Percentiles rank a stretch among this genome's conserved stretches.
These are phyloP conservation scores for Ramalina peruviana DNA, from an alignment of 495 filamentous ascomycete species.

Conservation along the genomic window DNA sequence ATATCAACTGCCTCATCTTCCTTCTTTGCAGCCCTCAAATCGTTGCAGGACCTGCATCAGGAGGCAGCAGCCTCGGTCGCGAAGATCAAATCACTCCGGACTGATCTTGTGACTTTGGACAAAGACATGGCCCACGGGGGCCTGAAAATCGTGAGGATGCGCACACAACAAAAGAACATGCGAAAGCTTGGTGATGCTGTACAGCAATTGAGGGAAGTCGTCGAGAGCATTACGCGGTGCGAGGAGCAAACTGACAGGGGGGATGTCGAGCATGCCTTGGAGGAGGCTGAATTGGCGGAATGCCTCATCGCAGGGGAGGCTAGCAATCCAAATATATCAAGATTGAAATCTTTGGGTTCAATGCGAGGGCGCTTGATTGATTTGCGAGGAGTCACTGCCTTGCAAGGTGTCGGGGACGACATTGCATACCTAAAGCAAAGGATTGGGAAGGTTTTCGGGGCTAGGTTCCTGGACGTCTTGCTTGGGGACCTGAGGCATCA, in stretches of 20 bases:
- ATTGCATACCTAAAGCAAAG: constrained; percentile 58
- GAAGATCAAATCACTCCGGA: constrained; percentile 66
- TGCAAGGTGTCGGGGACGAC: constrained; percentile 67
- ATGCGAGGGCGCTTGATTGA: constrained; percentile 39
- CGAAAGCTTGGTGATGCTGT: constrained; percentile 69
- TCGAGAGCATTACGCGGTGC: constrained; percentile 60
- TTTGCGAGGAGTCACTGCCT: constrained; percentile 60
- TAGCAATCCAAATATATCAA: constrained; percentile 18
- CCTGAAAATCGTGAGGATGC: constrained; percentile 70
- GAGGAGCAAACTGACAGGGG: constrained; percentile 71
- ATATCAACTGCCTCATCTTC: constrained; percentile 91
- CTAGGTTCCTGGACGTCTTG: constrained; percentile 63
- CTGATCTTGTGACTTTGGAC: constrained; percentile 68
- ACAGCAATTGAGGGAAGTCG: constrained; percentile 64
- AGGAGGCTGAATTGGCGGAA: constrained; percentile 62
- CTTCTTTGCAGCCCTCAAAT: constrained; percentile 92
- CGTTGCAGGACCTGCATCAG: constrained; percentile 74
- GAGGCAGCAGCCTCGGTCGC: constrained; percentile 87
- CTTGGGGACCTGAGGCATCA: constrained; percentile 71
- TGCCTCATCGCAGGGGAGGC: constrained; percentile 59
- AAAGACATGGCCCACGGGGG: constrained; percentile 77
- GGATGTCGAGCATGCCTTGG: constrained; percentile 63
- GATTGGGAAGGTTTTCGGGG: constrained; percentile 78
- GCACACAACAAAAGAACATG: constrained; percentile 71
- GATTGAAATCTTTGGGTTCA: constrained; percentile 14